phyloP scores from a whole-genome alignment of 2,329 filamentous ascomycete genomes.

The Teratosphaeria pseudoeucalypti region DNA sequence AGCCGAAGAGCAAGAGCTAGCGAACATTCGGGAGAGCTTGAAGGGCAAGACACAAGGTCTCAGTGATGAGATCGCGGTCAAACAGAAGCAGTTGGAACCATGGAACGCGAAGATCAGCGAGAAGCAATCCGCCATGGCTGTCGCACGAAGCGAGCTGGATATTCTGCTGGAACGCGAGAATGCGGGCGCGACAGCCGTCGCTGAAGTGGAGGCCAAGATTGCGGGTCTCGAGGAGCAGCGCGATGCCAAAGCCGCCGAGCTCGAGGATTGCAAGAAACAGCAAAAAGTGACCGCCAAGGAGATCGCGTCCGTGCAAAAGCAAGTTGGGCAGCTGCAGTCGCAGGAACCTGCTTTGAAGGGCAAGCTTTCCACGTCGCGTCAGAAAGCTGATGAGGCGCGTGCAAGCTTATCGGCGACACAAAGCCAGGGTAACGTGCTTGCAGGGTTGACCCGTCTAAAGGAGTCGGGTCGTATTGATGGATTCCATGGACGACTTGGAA shows the following conservation, averaged over 20 bases:
- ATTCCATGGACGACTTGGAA: constrained; percentile 90
- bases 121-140: constrained; percentile 86
- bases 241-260: constrained; percentile 58
- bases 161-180: constrained; percentile 86
- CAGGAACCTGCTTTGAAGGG: constrained; percentile 75
- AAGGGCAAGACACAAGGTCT: constrained; percentile 94
- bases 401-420: constrained; percentile 83
- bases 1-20: constrained; percentile 70
- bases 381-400: constrained; percentile 92
- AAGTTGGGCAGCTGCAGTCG: constrained; percentile 60
- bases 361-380: constrained; percentile 77
- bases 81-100: constrained; percentile 89
- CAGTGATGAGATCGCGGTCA: constrained; percentile 81
- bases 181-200: constrained; percentile 70
- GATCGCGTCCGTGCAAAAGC: constrained; percentile 57
- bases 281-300: constrained; percentile 66
- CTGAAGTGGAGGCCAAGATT: constrained; percentile 76
- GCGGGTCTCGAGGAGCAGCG: constrained; percentile 61
- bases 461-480: constrained; percentile 95
- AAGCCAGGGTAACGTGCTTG: constrained; percentile 69
- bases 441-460: constrained; percentile 84
- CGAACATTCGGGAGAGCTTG: constrained; percentile 70
- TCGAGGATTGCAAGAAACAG: constrained; percentile 65
- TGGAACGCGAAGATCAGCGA: constrained; percentile 97
- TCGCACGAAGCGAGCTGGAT: constrained; percentile 86